A percentile compares a stretch with the other conserved stretches of the same genome.
These are phyloP conservation scores for Irpex rosettiformis DNA, from an alignment of 1,284 basidiomycete species.

Conservation along the genomic window DNA sequence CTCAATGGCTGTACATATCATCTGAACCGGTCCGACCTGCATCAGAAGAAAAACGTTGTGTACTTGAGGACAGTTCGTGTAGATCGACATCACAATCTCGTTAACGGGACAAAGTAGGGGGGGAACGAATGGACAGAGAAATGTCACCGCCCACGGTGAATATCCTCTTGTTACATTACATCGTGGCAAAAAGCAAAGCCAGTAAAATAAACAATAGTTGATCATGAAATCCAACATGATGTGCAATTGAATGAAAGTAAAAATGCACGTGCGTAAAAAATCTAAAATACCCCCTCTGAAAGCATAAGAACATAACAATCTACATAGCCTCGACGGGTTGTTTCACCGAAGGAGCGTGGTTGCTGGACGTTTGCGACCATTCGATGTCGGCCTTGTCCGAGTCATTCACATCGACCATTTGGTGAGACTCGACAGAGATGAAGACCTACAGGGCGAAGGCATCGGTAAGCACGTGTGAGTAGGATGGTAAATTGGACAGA, in stretches of 20 bases:
- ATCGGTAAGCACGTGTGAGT: neutral
- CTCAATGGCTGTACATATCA: too few species aligned
- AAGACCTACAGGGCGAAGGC: conserved; percentile 23
- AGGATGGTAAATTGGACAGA: neutral
- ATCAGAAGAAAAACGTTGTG: too few species aligned
- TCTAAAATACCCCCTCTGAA: too few species aligned
- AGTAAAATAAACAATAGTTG: too few species aligned
- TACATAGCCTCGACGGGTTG: neutral
- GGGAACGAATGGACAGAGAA: neutral
- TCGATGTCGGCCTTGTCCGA: conserved; percentile 7
- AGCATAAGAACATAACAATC: too few species aligned
- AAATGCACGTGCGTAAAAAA: neutral
- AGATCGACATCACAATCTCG: too few species aligned
- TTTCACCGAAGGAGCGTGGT: neutral
- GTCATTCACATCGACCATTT: conserved; percentile 23
- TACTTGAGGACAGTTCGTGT: too few species aligned
- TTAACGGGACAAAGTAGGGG: neutral
- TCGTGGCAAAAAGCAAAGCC: neutral
- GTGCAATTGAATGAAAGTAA: neutral
- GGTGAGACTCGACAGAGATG: conserved; percentile 30
- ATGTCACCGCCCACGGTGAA: neutral
- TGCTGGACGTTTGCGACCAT: conserved; percentile 2
- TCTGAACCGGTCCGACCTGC: too few species aligned
- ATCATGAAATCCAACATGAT: too few species aligned
- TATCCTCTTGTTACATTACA: neutral